Evolutionary conservation across 2,329 filamentous ascomycete genomes (phyloP), one percentile per base, ranked within the genome.

Genomic region (Penicillium sp.): DNA sequence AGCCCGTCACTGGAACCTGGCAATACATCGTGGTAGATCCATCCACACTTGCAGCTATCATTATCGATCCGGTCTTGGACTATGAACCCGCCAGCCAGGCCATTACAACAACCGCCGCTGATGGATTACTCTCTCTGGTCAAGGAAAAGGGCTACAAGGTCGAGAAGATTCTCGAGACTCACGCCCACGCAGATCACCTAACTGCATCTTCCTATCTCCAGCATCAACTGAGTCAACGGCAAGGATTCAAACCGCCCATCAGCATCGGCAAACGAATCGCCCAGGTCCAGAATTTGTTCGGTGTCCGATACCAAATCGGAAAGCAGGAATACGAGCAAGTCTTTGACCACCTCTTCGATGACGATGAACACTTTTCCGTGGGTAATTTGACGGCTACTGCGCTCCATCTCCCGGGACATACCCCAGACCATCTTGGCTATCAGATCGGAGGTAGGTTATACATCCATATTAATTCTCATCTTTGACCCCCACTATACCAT

Each of bases 41-140:
- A 0, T 53, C 64, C 0, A 83, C 81, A 0, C 65, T 61, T 1
- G 64, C 62, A 0, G 81, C 83, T 1, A 80, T 77, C 52, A 82
- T 88, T 48, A 86, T 88, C 60, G 86, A 88, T 60, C 75, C 85
- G 0, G 86, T 88, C 0, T 65, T 88, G 2, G 79, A 87, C 65
- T 87, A 79, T 55, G 78, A 85, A 42, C 74, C 76, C 1, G 59
- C 67, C 10, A 75, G 68, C 1, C 69, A 73, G 34, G 64, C 50
- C 2, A 75, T 87, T 54, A 75, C 68, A 5, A 87, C 85, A 0
- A 43, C 61, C 0, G 72, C 80, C 0, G 86, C 86, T 2, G 83
- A 88, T 54, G 40, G 55, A 0, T 58, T 88, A 0, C 71, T 88
- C 0, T 58, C 71, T 0, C 21, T 81, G 0, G 65, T 84, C 6